Evolutionary conservation across 306 rosid genomes (phyloP).

Genomic region (Trichosanthes cucumerina): DNA sequence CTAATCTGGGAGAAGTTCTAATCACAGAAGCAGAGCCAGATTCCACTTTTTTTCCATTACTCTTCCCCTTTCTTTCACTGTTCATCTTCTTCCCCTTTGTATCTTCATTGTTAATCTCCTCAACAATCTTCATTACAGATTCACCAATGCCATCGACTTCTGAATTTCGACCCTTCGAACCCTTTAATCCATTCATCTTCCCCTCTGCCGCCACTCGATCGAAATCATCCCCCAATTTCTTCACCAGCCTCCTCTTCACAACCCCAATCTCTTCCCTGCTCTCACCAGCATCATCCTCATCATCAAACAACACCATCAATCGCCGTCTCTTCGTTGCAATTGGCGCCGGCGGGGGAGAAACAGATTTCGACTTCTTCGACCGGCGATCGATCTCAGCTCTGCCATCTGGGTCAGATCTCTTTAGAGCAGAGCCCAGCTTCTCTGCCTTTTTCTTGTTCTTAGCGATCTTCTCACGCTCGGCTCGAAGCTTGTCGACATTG

Average conservation of each 20-base stretch:
- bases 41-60: neutral
- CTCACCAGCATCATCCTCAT: constrained; percentile 17
- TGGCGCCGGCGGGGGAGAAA: constrained; percentile 70
- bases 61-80: constrained; percentile 1
- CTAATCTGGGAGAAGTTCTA: constrained; percentile 54
- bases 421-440: neutral
- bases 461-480: constrained; percentile 28
- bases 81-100: constrained; percentile 20
- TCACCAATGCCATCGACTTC: constrained; percentile 12
- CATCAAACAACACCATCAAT: constrained; percentile 24
- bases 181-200: neutral
- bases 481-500: constrained; percentile 45
- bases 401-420: neutral
- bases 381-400: neutral
- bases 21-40: constrained; percentile 17
- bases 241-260: constrained; percentile 41
- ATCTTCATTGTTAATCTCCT: constrained; percentile 14
- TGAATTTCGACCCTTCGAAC: constrained; percentile 15
- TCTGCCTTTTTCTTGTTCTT: constrained; percentile 13
- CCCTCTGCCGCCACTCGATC: constrained; percentile 57
- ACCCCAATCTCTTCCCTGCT: neutral
- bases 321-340: constrained; percentile 34
- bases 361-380: neutral
- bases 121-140: constrained; percentile 28
- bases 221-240: constrained; percentile 72